Evolutionary conservation across 805 yeast species (phyloP).

Genomic region (Saccharomycopsis lassenensis): DNA sequence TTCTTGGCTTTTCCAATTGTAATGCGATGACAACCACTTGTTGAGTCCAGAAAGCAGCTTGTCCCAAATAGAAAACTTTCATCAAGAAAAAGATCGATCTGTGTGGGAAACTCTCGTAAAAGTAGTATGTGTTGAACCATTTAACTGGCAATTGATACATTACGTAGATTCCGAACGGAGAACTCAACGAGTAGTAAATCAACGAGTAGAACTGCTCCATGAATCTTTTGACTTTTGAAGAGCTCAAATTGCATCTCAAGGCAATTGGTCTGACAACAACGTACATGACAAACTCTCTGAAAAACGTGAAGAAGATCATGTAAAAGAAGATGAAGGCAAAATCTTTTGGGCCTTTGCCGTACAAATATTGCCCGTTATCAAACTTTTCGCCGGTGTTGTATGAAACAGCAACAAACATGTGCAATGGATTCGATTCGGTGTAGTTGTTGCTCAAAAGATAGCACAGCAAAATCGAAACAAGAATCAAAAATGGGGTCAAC

Average conservation of each 20-base stretch:
- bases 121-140: constrained; percentile 77
- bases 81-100: constrained; percentile 53
- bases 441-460: constrained; percentile 49
- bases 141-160: constrained; percentile 80
- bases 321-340: constrained; percentile 67
- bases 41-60: constrained; percentile 97
- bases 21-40: constrained; percentile 75
- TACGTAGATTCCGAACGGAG: constrained; percentile 82
- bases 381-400: constrained; percentile 32
- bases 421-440: constrained; percentile 49
- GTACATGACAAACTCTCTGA: constrained; percentile 88
- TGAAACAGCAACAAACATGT: constrained; percentile 52
- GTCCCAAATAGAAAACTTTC: constrained; percentile 78
- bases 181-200: constrained; percentile 66
- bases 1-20: constrained; percentile 90
- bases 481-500: constrained; percentile 51
- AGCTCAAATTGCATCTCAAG: constrained; percentile 35
- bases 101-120: constrained; percentile 80
- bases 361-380: constrained; percentile 29
- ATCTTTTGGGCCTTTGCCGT: constrained; percentile 84
- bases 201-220: constrained; percentile 88
- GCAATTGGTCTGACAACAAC: constrained; percentile 68
- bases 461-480: constrained; percentile 30
- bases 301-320: constrained; percentile 80
- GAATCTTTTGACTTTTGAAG: constrained; percentile 61